Base-by-base conservation (phyloP, 495 filamentous ascomycete genomes). In the Penicillium crystallinum region DNA sequence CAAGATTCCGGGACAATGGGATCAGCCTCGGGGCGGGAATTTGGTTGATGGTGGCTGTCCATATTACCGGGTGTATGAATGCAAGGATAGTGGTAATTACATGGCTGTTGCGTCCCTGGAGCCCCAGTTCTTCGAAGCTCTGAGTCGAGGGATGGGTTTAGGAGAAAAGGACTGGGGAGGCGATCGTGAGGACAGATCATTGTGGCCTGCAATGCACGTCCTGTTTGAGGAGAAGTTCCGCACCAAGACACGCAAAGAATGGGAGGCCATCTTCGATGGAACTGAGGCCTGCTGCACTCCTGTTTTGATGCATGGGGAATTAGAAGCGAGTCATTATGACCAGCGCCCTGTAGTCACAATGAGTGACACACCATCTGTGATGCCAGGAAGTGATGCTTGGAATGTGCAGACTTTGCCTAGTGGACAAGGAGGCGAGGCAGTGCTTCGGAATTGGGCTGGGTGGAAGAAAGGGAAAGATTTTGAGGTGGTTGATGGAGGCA, bases 221-320 rank as follows among this genome's bases (percentile, higher is more conserved):
- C 37, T 75, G 14, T 84, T 90, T 61, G 72, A 77, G 47, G 54
- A 57, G 15, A 67, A 53, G 0, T 91, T 95, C 61, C 77, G 74
- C 65, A 61, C 66, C 31, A 90, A 81, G 64, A 84, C 82, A 12
- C 74, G 89, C 35, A 55, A 53, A 2, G 85, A 90, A 63, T 93
- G 89, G 89, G 88, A 91, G 64, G 46, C 33, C 5, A 67, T 90
- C 1, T 93, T 91, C 65, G 83, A 89, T 60, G 83, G 82, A 27
- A 89, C 80, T 0, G 89, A 92, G 70, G 88, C 89, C n/a, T 93
- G 89, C 64, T 85, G 82, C 54, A 88, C 87, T n/a, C 88, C 89
- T 0, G 85, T 93, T 3, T 67, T 90, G 34, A 79, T 75, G 18
- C 83, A 84, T 55, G 49, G 29, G 1, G 88, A 92, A 64, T 66